These are phyloP conservation scores for Verticillium dahliae DNA, from an alignment of 2,329 filamentous ascomycete species.

Conservation along the genomic window DNA sequence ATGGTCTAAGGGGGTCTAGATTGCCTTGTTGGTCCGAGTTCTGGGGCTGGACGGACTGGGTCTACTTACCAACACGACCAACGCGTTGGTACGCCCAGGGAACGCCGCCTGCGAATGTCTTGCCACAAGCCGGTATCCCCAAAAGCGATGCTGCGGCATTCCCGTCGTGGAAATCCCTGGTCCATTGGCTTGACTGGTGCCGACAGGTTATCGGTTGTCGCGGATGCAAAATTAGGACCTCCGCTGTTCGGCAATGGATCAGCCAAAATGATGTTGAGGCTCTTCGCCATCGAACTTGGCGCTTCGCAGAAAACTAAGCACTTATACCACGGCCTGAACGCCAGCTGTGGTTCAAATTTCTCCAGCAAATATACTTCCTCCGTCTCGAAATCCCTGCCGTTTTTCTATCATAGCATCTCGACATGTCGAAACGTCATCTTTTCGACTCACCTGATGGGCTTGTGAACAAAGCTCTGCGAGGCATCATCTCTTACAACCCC, in stretches of 20 bases:
- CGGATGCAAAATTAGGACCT: background rate
- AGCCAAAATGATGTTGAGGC: background rate
- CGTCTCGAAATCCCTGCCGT: no score
- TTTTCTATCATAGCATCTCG: background rate
- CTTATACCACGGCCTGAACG: background rate
- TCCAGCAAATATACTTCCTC: no score
- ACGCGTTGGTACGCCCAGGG: background rate
- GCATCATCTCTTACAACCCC: conserved; percentile 47
- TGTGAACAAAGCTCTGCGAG: conserved; percentile 43
- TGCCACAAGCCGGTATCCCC: background rate
- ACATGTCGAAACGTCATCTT: conserved; percentile 48
- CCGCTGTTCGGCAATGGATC: background rate
- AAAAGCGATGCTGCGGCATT: background rate
- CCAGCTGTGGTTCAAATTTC: background rate
- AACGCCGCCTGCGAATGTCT: background rate
- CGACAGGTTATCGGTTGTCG: background rate
- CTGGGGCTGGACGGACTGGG: background rate
- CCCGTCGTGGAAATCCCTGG: background rate
- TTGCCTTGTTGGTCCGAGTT: background rate
- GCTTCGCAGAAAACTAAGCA: background rate
- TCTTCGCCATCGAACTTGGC: background rate
- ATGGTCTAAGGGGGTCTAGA: background rate
- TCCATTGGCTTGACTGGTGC: background rate
- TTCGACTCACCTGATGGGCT: conserved; percentile 47
- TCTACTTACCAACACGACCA: background rate